Evolutionary conservation across 164 flowering plant species (phyloP), one percentile per base, ranked within the genome.

Genomic region (Cinnamomum chago): DNA sequence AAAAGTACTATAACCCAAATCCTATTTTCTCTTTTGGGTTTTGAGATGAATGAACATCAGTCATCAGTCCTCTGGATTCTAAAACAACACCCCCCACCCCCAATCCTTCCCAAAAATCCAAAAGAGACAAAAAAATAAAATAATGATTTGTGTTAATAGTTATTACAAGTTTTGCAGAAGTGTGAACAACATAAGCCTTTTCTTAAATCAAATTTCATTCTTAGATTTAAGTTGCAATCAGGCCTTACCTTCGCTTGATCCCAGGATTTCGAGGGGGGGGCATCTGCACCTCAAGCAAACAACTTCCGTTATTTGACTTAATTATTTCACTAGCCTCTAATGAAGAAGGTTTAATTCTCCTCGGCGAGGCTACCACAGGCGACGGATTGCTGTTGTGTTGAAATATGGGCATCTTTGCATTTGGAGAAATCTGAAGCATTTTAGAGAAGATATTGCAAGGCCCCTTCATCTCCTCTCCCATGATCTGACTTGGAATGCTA

Each of bases 341-440:
- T 17, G 79, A 33, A 18, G 81, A 60, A 35, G 85, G 24, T 64
- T 73, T 79, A 40, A 81, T 67, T 67, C 76, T 83, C 35, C 76
- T 70, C 2, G 83, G 77, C 2, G 83, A 73, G 23, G 81, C 75
- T 1, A 68, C 74, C 62, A 70, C 22, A 15, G 73, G 64, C 12
- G 83, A 77, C 1, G 58, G 18, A 55, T 55, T 67, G 69, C 47
- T 33, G 69, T 72, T 23, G 50, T 72, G 35, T 77, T 81, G 14
- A 75, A 35, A 5, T 85, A 78, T 0, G 87, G 67, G 33, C 67
- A 80, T 47, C 74, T 83, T 81, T 12, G 79, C 30, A 66, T 72
- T 76, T 0, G 91, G 86, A 6, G 91, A 85, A 88, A 93, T 89
- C 87, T 90, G 98, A 75, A 89, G 88, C 87, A 92, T 90, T 77